Evolutionary conservation across 352 stramenopile species (phyloP), one percentile per base, ranked within the genome.

Genomic region (Phytophthora ramorum): DNA sequence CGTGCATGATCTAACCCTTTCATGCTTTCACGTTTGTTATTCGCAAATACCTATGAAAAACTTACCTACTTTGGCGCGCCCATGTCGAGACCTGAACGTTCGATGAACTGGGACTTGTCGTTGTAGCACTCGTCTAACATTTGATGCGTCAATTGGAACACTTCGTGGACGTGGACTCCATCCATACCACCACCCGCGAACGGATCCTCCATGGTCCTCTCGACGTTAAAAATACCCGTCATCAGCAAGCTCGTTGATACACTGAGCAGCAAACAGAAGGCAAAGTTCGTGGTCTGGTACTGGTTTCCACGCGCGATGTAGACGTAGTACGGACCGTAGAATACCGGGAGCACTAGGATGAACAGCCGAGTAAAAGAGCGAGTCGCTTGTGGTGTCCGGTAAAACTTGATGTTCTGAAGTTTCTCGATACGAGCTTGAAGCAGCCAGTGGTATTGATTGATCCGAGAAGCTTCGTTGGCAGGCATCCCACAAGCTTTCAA

Each of bases 391-490:
- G 89, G 89, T 2, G 89, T 96, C 28, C 89, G 85, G 54, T 96
- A 96, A 53, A 93, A 90, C 79, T 95, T 96, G 58, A 93, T 83
- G 71, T 94, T 94, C 66, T 91, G 85, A 0, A 96, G 71, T 63
- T 84, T 87, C 49, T 96, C 87, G 26, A 96, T 74, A 17, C 89
- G 85, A 48, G 83, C 85, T 58, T 93, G 81, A 2, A 96, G 73
- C 46, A 96, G 71, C 89, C 89, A 96, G 52, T 95, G 84, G 57
- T 95, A 95, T 66, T 95, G 89, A 53, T 95, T 95, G 63, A 95
- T 91, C 19, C 89, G 85, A n/a, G 84, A 94, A 16, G 89, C 86
- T 65, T 96, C 89, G 43, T 96, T 96, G 0, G 85, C 83, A 19
- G 86, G 89, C 16, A 96, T 67, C 0, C 87, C 89, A 8, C 49